Evolutionary conservation across 768 basidiomycete species (phyloP).

Genomic region (Kwoniella bestiolae): DNA sequence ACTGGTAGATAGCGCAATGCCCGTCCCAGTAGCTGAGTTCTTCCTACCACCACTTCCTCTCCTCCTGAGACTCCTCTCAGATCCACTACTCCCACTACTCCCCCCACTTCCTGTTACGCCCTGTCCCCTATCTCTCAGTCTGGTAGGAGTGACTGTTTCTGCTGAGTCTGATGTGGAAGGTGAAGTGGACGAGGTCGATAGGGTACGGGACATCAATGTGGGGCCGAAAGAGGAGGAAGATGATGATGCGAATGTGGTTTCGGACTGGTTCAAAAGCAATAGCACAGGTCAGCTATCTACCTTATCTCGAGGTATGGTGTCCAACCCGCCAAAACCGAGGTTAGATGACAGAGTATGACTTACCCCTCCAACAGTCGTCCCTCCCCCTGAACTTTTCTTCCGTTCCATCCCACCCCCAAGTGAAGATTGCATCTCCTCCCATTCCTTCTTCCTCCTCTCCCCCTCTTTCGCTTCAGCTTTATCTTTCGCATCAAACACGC

Average conservation of each 20-base stretch:
- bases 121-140: constrained; percentile 7
- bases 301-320: too few species aligned
- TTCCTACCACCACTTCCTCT: constrained; percentile 2
- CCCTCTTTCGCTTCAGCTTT: constrained; percentile 33
- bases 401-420: constrained; percentile 28
- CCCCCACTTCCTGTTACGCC: constrained; percentile 6
- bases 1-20: neutral
- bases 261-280: too few species aligned
- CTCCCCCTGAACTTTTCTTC: constrained; percentile 22
- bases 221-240: constrained; percentile 23
- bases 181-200: constrained; percentile 1
- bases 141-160: constrained; percentile 10
- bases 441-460: constrained; percentile 34
- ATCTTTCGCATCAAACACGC: constrained; percentile 7
- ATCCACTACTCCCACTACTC: neutral
- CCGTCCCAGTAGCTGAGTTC: neutral
- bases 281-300: too few species aligned
- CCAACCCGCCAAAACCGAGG: too few species aligned
- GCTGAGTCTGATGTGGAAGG: constrained; percentile 14
- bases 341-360: too few species aligned
- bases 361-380: constrained; percentile 40
- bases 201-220: constrained; percentile 8
- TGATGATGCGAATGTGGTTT: constrained; percentile 30
- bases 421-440: constrained; percentile 40
- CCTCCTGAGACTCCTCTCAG: neutral